phyloP scores from a whole-genome alignment of 192 early-diverging fungal species.

The Linnemannia hyalina region DNA sequence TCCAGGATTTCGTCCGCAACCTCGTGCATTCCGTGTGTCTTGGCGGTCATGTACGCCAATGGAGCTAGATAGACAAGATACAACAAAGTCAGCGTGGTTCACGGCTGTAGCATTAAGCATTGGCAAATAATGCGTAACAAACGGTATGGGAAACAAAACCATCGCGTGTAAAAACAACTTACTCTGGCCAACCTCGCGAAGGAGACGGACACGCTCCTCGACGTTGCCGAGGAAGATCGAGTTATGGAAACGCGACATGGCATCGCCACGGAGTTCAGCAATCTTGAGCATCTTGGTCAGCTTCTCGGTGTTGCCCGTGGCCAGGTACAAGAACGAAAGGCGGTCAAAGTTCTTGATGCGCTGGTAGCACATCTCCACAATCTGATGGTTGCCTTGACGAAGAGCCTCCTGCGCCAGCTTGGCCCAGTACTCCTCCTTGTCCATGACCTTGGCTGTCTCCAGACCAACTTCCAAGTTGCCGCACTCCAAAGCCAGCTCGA shows the following conservation, averaged over 20 bases:
- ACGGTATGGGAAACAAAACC: too few relatives aligned
- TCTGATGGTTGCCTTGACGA: constrained; percentile 89
- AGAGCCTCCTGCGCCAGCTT: constrained; percentile 92
- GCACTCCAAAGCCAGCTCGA: constrained; percentile 96
- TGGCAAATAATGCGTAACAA: neutral
- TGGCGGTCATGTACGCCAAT: constrained; percentile 94
- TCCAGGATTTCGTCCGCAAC: constrained; percentile 88
- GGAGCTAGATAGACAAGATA: constrained; percentile 63
- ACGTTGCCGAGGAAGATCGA: constrained; percentile 92
- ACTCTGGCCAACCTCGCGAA: constrained; percentile 92
- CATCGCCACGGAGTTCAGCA: constrained; percentile 85
- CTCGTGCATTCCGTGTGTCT: constrained; percentile 88
- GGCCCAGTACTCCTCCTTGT: constrained; percentile 91
- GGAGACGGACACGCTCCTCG: constrained; percentile 87
- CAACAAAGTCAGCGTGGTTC: neutral
- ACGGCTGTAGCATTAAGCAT: too few relatives aligned
- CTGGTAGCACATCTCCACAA: constrained; percentile 93
- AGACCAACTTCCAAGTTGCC: constrained; percentile 96
- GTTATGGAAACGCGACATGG: constrained; percentile 94
- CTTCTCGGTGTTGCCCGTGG: constrained; percentile 93
- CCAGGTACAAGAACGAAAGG: constrained; percentile 95
- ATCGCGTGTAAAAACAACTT: constrained; percentile 21
- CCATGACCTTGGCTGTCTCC: constrained; percentile 93
- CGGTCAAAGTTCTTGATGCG: constrained; percentile 92
- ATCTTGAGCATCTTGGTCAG: constrained; percentile 96